Percentiles rank a stretch among this genome's conserved stretches.
Conservation (phyloP, 768 basidiomycete genomes). For the Dacryopinax spathularia region DNA sequence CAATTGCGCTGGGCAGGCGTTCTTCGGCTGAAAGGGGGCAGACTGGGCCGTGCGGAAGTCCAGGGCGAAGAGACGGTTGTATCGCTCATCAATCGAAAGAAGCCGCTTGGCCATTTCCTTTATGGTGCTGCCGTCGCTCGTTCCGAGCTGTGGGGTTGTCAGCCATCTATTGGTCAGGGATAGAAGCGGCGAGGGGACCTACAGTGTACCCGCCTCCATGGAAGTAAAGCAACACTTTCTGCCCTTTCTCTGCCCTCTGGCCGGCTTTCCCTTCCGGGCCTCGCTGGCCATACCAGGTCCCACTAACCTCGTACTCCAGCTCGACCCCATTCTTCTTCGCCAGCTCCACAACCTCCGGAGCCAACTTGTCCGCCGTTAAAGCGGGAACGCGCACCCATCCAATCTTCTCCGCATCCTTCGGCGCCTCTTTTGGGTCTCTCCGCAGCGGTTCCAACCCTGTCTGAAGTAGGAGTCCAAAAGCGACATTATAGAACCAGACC, state of each 20-base stretch:
- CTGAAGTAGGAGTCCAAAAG: too few relatives aligned
- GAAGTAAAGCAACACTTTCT: constrained; percentile 14
- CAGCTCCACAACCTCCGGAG: neutral
- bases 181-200: neutral
- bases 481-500: too few relatives aligned
- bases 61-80: constrained; percentile 30
- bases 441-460: too few relatives aligned
- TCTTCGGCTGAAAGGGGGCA: constrained; percentile 28
- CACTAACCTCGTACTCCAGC: neutral
- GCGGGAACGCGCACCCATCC: neutral
- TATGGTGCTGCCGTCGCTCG: neutral
- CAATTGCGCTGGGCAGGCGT: constrained; percentile 61
- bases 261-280: neutral
- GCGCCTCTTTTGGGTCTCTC: neutral
- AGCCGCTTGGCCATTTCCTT: too few relatives aligned
- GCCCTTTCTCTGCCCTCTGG: neutral
- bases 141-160: neutral
- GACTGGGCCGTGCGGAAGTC: constrained; percentile 56
- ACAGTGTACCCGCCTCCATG: constrained; percentile 11
- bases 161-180: neutral
- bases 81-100: neutral
- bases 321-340: neutral
- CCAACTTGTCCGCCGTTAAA: neutral
- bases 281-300: neutral
- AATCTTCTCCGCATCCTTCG: neutral